Base-by-base conservation (phyloP, 2,329 filamentous ascomycete species). In the Fonsecaea pedrosoi region DNA sequence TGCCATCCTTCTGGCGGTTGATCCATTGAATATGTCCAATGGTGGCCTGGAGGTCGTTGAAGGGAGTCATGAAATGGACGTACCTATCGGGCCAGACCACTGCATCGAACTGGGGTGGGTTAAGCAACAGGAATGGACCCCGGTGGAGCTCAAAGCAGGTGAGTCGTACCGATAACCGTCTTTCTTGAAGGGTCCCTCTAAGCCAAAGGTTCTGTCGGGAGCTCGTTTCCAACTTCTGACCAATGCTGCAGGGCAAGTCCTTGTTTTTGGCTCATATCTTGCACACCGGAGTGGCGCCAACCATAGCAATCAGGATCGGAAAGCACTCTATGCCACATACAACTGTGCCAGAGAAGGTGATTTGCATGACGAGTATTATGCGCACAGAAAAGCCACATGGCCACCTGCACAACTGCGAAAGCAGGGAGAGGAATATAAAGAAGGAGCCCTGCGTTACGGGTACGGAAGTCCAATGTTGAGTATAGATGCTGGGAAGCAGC, bases 321-420 rank as follows among this genome's bases (percentile, higher is more conserved):
- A 75, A 50, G 79, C 79, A 7, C 74, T 82, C 30, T 82, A 82
- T 66, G 78, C 80, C 2, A 82, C 80, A 0, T 82, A 81, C 68
- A 79, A 81, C 64, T 76, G 74, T 56, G 73, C 73, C 5, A 68
- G 69, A 0, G 80, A 82, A 60, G 80, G 80, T 1, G 76, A 80
- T 66, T 69, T 82, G n/a, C 79, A 79, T 66, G 76, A 78, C 65
- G 73, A 75, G 57, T 82, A 82, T 70, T 82, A 81, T 70, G 70
- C 69, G 9, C 78, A 81, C 70, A 74, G 80, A 13, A 71, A 75
- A 37, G 77, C 77, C 66, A 74, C 79, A 15, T 82, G 78, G 73
- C 79, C 79, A 8, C 75, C 79, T 1, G 80, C 78, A 10, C 80
- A 82, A 62, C 74, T 79, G 70, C 72, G 77, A 1, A 73, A 77